A percentile compares a stretch with the other conserved stretches of the same genome.
These are phyloP conservation scores for Coemansia furcata DNA, from an alignment of 192 early-diverging fungal genomes.

Conservation along the genomic window DNA sequence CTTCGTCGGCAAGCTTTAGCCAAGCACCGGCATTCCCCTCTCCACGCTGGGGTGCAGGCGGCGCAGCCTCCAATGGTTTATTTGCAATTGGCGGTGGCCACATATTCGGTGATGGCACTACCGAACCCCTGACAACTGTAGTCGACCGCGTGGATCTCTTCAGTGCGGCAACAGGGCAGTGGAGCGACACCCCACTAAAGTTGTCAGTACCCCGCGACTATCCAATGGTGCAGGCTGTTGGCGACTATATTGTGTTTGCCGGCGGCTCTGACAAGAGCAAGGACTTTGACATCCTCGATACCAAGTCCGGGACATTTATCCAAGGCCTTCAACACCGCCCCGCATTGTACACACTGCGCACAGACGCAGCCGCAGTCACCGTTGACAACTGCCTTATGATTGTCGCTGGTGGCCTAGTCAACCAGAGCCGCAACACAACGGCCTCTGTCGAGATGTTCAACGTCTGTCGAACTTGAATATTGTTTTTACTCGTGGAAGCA, in stretches of 20 bases:
- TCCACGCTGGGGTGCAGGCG: constrained; percentile 46
- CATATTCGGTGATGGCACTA: constrained; percentile 20
- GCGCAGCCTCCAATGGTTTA: constrained; percentile 45
- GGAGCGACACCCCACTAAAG: constrained; percentile 32
- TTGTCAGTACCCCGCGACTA: constrained; percentile 45
- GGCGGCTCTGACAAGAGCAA: constrained; percentile 38
- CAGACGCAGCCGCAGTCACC: constrained; percentile 29
- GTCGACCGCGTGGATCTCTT: constrained; percentile 44
- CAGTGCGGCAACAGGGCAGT: constrained; percentile 17
- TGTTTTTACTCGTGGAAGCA: not conserved
- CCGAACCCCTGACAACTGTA: constrained; percentile 20
- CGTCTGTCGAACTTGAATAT: constrained; percentile 18
- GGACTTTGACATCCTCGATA: constrained; percentile 46
- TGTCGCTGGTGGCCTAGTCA: constrained; percentile 42
- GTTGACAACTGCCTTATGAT: constrained; percentile 41
- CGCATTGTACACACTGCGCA: constrained; percentile 34
- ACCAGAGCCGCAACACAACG: constrained; percentile 44
- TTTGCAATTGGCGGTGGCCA: constrained; percentile 52
- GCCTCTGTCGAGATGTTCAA: constrained; percentile 51
- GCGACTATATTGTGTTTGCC: constrained; percentile 46
- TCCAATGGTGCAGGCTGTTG: constrained; percentile 38
- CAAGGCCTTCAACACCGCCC: constrained; percentile 20
- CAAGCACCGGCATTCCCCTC: constrained; percentile 29
- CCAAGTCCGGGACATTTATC: constrained; percentile 25
- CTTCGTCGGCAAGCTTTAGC: not conserved